Evolutionary conservation across 2,329 filamentous ascomycete genomes (phyloP).

Genomic region (Helicocarpus griseus): DNA sequence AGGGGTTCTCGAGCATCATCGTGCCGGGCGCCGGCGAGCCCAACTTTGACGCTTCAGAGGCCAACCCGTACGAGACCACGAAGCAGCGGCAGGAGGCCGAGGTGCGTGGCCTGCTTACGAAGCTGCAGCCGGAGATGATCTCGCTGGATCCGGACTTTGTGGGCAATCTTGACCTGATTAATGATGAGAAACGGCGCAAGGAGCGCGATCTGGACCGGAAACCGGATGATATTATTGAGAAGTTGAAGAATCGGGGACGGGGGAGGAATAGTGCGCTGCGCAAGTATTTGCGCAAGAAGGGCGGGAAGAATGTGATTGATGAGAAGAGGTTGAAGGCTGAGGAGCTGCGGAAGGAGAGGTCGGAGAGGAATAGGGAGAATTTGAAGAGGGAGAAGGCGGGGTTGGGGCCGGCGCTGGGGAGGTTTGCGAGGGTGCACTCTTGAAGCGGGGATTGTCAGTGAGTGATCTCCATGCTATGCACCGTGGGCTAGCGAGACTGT

Average conservation of each 20-base stretch:
- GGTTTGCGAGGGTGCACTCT: conserved; percentile 54
- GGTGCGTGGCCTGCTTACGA: conserved; percentile 83
- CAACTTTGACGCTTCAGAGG: conserved; percentile 88
- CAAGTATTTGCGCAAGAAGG: conserved; percentile 85
- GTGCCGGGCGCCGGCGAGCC: conserved; percentile 92
- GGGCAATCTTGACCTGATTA: conserved; percentile 74
- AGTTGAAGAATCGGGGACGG: conserved; percentile 64
- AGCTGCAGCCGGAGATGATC: conserved; percentile 95
- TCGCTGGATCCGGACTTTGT: conserved; percentile 86
- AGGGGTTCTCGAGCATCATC: conserved; percentile 81
- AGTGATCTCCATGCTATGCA: no score
- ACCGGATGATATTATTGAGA: conserved; percentile 48
- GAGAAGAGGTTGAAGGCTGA: conserved; percentile 84
- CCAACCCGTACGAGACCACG: conserved; percentile 87
- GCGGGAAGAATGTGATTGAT: conserved; percentile 88
- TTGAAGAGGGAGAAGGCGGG: conserved; percentile 60
- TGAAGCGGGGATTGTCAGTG: no score
- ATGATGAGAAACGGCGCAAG: conserved; percentile 63
- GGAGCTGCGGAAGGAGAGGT: conserved; percentile 61
- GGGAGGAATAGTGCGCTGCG: conserved; percentile 84
- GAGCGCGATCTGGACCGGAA: conserved; percentile 73
- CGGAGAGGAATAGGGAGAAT: conserved; percentile 58
- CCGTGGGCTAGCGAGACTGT: no score
- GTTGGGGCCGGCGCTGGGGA: conserved; percentile 72
- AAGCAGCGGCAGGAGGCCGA: conserved; percentile 91